Base-by-base conservation (phyloP, 2,329 filamentous ascomycete species). In the Hirsutella thompsonii region DNA sequence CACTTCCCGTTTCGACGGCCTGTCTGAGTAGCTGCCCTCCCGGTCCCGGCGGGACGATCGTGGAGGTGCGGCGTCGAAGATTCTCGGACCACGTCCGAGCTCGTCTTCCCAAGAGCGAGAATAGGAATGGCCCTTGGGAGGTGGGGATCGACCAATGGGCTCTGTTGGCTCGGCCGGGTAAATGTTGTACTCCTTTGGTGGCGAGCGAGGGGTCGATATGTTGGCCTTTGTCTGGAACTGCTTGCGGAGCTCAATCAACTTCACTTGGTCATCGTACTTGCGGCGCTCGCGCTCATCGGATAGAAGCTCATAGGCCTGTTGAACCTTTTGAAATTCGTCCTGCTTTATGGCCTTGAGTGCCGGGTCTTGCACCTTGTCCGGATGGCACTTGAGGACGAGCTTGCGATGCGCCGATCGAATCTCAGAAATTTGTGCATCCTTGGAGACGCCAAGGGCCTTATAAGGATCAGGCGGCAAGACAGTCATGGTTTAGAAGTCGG, bases 231-330 rank as follows among this genome's bases (percentile, higher is more conserved):
- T 57, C 51, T 64, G 52, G 47, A 65, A 54, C 49, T 74, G 62
- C 59, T 74, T 76, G 55, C 73, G 73, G 52, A 86, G 63, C 56
- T 81, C 76, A 39, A 74, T 76, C 46, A 89, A 60, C 52, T 71
- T 77, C 46, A 82, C 69, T 55, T 81, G 74, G 40, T 87, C 79
- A 61, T 96, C 87, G 60, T 95, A 94, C 49, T 79, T 78, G 44
- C 68, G 62, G 44, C 86, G 72, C 56, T 81, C 77, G 6, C 66
- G 69, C 21, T 90, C 83, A 56, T 95, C 81, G 54, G 78, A 84
- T 45, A 98, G 75, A 23, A 92, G 70, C 62, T 96, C 92, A 62
- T 94, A 98, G 39, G 92, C 89, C 52, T 89, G 78, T 60, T 95
- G 89, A 28, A 96, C 85, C 57, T 79, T 80, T 62, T 95, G 88